Evolutionary conservation across 2,329 filamentous ascomycete species (phyloP).

Genomic region (Pseudogymnoascus sp.): DNA sequence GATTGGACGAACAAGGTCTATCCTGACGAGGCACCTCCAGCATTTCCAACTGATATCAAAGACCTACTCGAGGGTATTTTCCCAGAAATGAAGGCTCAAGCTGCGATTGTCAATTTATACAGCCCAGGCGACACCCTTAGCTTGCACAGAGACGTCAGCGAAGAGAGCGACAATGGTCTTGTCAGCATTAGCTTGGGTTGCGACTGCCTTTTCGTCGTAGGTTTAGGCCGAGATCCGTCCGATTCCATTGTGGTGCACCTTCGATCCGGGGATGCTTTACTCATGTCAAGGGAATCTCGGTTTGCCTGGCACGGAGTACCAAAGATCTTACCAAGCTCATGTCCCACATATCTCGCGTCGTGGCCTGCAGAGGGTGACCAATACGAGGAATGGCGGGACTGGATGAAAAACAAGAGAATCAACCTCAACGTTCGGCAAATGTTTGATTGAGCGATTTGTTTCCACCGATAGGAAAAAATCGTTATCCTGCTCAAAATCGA

Average conservation of each 20-base stretch:
- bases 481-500: background rate
- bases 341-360: slow-evolving; percentile 61
- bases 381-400: slow-evolving; percentile 62
- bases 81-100: slow-evolving; percentile 69
- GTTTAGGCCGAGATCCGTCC: slow-evolving; percentile 36
- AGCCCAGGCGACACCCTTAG: slow-evolving; percentile 83
- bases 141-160: slow-evolving; percentile 89
- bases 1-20: slow-evolving; percentile 89
- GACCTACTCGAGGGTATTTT: slow-evolving; percentile 62
- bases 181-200: slow-evolving; percentile 86
- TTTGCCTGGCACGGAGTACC: slow-evolving; percentile 96
- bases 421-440: slow-evolving; percentile 93
- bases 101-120: slow-evolving; percentile 92
- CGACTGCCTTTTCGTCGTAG: slow-evolving; percentile 80
- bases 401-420: slow-evolving; percentile 81
- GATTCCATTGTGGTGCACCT: slow-evolving; percentile 51
- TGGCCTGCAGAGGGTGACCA: slow-evolving; percentile 55
- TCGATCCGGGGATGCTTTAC: slow-evolving; percentile 78
- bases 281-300: slow-evolving; percentile 74
- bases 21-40: slow-evolving; percentile 56
- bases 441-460: slow-evolving; percentile 38
- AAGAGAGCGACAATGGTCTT: slow-evolving; percentile 68
- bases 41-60: slow-evolving; percentile 67
- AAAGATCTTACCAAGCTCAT: slow-evolving; percentile 71
- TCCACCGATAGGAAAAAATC: background rate